A percentile compares a stretch with the other conserved stretches of the same genome.
Conservation (phyloP, 805 yeast genomes). For the Saccharomycopsis javanensis region DNA sequence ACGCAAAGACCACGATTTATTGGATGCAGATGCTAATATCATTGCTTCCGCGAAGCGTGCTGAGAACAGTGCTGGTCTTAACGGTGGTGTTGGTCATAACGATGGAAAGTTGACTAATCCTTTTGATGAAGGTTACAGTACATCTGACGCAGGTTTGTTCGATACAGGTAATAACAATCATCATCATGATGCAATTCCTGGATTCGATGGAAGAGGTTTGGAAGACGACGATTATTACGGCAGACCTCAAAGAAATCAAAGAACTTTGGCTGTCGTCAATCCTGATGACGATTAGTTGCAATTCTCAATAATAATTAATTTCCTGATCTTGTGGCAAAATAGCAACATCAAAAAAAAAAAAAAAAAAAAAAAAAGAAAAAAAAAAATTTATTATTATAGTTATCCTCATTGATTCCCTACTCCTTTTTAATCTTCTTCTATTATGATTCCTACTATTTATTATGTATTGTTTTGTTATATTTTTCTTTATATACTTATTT, state of each 20-base stretch:
- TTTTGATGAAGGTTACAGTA: conserved; percentile 18
- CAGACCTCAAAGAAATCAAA: not conserved
- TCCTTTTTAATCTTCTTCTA: not conserved
- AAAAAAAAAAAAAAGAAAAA: not conserved
- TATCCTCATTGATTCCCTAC: not conserved
- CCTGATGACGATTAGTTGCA: conserved; percentile 13
- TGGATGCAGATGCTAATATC: conserved; percentile 20
- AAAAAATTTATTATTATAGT: not conserved
- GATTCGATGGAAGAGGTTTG: conserved; percentile 2
- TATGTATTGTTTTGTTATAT: conserved; percentile 2
- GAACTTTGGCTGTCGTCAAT: conserved; percentile 15
- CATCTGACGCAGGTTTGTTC: conserved; percentile 1
- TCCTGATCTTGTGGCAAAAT: not conserved
- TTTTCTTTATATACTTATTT: not conserved
- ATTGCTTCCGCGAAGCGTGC: conserved; percentile 18
- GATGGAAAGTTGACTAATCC: conserved; percentile 17
- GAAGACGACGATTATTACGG: conserved; percentile 6
- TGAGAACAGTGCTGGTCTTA: conserved; percentile 7
- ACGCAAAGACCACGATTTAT: conserved; percentile 18
- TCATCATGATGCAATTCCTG: not conserved
- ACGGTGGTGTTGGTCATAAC: not conserved
- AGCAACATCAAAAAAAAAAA: too few relatives aligned
- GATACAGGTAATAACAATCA: not conserved
- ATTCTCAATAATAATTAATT: not conserved
- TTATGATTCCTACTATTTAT: not conserved